Evolutionary conservation across 106 monocot genomes (phyloP).

Genomic region (Hemerocallis citrina): DNA sequence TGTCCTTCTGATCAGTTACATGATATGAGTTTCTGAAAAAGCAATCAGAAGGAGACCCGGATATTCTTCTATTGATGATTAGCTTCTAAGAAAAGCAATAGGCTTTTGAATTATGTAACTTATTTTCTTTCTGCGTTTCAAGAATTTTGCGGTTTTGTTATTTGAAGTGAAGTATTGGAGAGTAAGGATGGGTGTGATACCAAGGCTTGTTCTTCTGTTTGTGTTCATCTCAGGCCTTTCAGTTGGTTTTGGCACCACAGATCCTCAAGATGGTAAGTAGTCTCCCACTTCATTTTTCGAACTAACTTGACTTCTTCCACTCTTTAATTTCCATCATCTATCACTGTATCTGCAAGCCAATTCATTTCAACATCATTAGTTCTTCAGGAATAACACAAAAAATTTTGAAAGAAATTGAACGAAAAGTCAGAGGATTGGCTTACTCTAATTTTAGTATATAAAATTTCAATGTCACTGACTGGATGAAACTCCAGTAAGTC

Average conservation of each 20-base stretch:
- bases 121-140: neutral
- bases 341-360: neutral
- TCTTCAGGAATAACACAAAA: neutral
- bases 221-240: constrained; percentile 13
- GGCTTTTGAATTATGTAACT: neutral
- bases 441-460: too few relatives aligned
- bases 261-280: constrained; percentile 36
- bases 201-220: constrained; percentile 21
- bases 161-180: neutral
- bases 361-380: neutral
- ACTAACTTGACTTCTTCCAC: neutral
- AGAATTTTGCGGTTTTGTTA: neutral
- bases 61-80: neutral
- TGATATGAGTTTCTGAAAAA: neutral
- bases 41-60: neutral
- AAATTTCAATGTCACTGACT: too few relatives aligned
- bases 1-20: neutral
- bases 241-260: constrained; percentile 16
- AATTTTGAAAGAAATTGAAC: too few relatives aligned
- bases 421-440: too few relatives aligned
- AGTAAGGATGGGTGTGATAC: constrained; percentile 6
- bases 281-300: neutral
- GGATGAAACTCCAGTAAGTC: too few relatives aligned
- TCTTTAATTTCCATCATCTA: neutral
- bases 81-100: constrained; percentile 3